Evolutionary conservation across 2,329 filamentous ascomycete genomes (phyloP).

Genomic region (Ceratocystis albifundus): DNA sequence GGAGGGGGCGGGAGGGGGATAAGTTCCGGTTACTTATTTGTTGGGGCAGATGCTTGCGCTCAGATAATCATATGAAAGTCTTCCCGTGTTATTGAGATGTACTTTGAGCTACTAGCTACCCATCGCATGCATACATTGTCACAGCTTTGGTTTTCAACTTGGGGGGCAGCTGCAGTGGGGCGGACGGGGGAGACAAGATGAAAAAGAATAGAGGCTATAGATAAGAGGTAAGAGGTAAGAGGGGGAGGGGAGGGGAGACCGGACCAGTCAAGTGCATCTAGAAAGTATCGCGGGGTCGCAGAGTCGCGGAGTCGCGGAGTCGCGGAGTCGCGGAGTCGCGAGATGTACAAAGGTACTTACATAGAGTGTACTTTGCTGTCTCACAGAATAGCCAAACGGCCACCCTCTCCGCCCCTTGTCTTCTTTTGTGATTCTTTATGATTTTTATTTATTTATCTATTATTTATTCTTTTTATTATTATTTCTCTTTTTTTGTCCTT

Average conservation of each 20-base stretch:
- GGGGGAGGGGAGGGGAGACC: too few relatives aligned
- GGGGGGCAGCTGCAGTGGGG: too few relatives aligned
- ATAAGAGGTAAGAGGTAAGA: too few relatives aligned
- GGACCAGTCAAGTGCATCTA: not conserved
- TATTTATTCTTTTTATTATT: too few relatives aligned
- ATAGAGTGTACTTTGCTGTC: not conserved
- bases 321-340: not conserved
- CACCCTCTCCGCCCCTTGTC: too few relatives aligned
- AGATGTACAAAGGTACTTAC: not conserved
- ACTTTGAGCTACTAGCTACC: not conserved
- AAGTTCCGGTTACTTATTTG: not conserved
- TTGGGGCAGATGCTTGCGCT: not conserved
- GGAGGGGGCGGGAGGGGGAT: not conserved
- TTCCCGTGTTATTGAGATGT: conserved; percentile 2
- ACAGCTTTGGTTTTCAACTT: too few relatives aligned
- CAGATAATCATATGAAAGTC: not conserved
- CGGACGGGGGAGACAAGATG: not conserved
- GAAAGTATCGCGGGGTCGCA: not conserved
- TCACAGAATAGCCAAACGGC: too few relatives aligned
- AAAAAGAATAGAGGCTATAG: too few relatives aligned
- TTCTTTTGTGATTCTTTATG: too few relatives aligned
- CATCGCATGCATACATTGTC: too few relatives aligned
- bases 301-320: not conserved
- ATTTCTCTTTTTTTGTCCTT: too few relatives aligned
- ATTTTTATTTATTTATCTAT: too few relatives aligned